Conservation (phyloP, 73 alveolate species). For the Stentor roeselii region DNA sequence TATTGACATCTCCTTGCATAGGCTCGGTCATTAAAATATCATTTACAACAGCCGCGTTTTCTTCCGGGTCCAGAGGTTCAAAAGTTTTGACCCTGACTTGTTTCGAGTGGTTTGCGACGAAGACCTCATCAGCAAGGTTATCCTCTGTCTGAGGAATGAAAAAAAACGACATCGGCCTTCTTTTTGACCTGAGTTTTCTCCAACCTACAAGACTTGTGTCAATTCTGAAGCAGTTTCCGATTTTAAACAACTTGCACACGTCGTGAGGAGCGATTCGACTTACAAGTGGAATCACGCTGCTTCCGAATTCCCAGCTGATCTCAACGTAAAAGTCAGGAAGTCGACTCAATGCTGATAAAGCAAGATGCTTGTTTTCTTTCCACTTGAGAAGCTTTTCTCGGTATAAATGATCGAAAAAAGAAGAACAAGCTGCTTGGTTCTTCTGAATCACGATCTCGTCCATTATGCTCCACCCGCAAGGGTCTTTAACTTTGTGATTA, state of each 20-base stretch:
- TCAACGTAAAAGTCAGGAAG: slow-evolving; percentile 29
- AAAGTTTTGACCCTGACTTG: neutral
- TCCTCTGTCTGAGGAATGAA: neutral
- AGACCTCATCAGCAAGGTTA: neutral
- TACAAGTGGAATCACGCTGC: slow-evolving; percentile 24
- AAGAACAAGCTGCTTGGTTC: neutral
- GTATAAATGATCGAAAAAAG: slow-evolving; percentile 3
- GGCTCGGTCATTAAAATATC: slow-evolving; percentile 29
- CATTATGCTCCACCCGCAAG: neutral
- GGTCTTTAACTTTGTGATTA: neutral
- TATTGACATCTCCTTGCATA: slow-evolving; percentile 18
- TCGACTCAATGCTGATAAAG: neutral
- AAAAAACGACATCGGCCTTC: slow-evolving; percentile 24
- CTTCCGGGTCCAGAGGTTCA: slow-evolving; percentile 28
- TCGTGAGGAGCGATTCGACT: slow-evolving; percentile 18
- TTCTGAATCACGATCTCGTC: slow-evolving; percentile 1
- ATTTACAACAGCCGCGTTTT: neutral
- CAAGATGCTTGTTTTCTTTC: neutral
- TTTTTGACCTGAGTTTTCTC: slow-evolving; percentile 11
- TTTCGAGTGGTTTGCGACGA: slow-evolving; percentile 13
- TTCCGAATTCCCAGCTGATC: slow-evolving; percentile 28
- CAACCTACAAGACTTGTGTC: slow-evolving; percentile 32
- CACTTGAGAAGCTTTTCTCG: neutral
- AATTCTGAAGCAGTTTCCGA: slow-evolving; percentile 18
- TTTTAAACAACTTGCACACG: slow-evolving; percentile 5